These are phyloP conservation scores for Yarrowia sp. DNA, from an alignment of 805 yeast species.

Conservation along the genomic window DNA sequence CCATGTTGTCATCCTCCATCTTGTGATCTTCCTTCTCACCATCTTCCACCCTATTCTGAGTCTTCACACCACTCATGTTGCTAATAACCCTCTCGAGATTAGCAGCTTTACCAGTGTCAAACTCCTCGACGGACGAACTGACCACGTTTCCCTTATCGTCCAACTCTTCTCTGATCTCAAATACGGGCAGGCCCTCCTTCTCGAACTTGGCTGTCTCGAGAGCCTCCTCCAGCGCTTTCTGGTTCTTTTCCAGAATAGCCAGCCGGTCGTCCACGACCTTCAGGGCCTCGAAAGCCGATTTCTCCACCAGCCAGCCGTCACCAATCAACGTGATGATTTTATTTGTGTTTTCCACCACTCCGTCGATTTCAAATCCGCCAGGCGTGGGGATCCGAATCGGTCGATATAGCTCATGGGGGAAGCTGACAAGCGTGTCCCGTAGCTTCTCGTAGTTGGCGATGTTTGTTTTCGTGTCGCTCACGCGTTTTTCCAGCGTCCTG, in stretches of 20 bases:
- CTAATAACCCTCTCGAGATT: conserved; percentile 43
- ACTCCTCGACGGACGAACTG: conserved; percentile 53
- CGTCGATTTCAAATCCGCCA: conserved; percentile 17
- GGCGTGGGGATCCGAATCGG: conserved; percentile 7
- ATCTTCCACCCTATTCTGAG: background rate
- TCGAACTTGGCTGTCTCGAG: conserved; percentile 6
- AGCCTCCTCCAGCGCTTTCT: conserved; percentile 4
- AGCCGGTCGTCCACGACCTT: conserved; percentile 25
- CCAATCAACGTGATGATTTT: conserved; percentile 22
- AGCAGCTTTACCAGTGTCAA: conserved; percentile 42
- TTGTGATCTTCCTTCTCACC: background rate
- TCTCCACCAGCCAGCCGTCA: conserved; percentile 20
- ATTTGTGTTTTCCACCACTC: conserved; percentile 29
- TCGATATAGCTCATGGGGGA: conserved; percentile 33
- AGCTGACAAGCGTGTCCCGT: conserved; percentile 11
- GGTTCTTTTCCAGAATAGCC: conserved; percentile 7
- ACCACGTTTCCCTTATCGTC: conserved; percentile 78
- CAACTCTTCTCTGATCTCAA: conserved; percentile 80
- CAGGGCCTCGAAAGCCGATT: conserved; percentile 17
- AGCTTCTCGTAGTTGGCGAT: conserved; percentile 22
- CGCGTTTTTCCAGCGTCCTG: conserved; percentile 13
- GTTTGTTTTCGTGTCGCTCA: conserved; percentile 31
- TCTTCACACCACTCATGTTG: background rate
- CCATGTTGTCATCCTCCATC: conserved; percentile 53
- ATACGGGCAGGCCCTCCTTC: conserved; percentile 62